Evolutionary conservation across 768 basidiomycete genomes (phyloP).

Genomic region (Rhodotorula taiwanensis): DNA sequence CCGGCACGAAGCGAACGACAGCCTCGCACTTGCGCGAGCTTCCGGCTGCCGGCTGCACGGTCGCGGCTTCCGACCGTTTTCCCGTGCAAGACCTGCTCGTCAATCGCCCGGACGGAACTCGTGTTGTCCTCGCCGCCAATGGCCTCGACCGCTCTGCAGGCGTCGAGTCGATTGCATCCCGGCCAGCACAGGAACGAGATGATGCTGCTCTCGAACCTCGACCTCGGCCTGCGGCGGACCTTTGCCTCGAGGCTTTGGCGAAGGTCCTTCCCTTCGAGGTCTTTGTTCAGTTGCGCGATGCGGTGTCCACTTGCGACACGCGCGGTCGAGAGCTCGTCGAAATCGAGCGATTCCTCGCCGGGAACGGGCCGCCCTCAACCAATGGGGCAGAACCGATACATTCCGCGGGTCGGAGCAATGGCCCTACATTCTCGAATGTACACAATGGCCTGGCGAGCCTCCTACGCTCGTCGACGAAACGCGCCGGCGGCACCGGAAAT

Average conservation of each 20-base stretch:
- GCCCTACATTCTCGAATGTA: too few species aligned
- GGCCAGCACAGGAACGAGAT: too few species aligned
- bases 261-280: constrained; percentile 55
- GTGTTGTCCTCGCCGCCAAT: constrained; percentile 45
- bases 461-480: too few species aligned
- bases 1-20: constrained; percentile 7
- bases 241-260: constrained; percentile 60
- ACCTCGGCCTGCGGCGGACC: constrained; percentile 4
- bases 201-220: too few species aligned
- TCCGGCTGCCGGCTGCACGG: constrained; percentile 53
- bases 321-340: too few species aligned
- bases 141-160: neutral
- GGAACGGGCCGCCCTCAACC: too few species aligned
- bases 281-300: constrained; percentile 55
- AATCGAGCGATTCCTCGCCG: neutral
- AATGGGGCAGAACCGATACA: too few species aligned
- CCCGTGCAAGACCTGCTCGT: constrained; percentile 59
- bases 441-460: too few species aligned
- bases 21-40: constrained; percentile 42
- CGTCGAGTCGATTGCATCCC: too few species aligned
- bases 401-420: too few species aligned
- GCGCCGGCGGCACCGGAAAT: too few species aligned
- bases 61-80: constrained; percentile 60
- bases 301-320: constrained; percentile 54
- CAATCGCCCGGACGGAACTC: neutral